Evolutionary conservation across 371 early-diverging fungal genomes (phyloP), one percentile per base, ranked within the genome.

Genomic region (Lichtheimia ramosa): DNA sequence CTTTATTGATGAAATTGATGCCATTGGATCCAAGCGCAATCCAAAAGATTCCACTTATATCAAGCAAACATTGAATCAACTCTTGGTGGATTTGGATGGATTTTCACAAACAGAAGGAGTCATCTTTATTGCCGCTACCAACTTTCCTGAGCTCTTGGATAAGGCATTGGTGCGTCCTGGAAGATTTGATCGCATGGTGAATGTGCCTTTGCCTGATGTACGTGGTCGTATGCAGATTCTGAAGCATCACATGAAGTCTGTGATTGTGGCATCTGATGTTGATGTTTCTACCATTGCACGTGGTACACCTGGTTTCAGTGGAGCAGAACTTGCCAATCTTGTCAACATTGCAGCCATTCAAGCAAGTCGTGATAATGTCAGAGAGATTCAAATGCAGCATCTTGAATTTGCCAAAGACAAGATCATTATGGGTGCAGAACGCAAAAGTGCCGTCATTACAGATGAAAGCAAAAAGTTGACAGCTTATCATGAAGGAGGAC

Each of bases 1-100:
- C 15, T 99, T 99, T 73, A 97, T 99, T 65, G 99, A 99, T 75
- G 99, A 94, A 82, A 79, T 96, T 56, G 97, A 96, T 74, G 96
- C 99, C 0, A 96, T 99, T 60, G 99, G 99, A 15, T 89, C 93
- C 55, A 96, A 94, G 75, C 86, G 97, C 25, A 93, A 87, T 67
- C 87, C 90, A 51, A 92, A 91, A 68, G 96, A 96, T 64, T 92
- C 91, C 65, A 82, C 85, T 1, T 92, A 92, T 65, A 92, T 91
- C 89, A 89, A 94, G 63, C 94, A 94, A 69, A 95, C 96, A 4
- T 83, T 97, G 16, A 96, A 96, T 72, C 97, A 96, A 74, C 81
- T 96, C 43, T 74, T 97, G 41, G 95, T 95, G 16, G 96, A 96
- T 61, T 75, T 97, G 48, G 98, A 97, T 68, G 98, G 98, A 65